These are phyloP conservation scores for Rhododendron williamsianum DNA, from an alignment of 148 eudicot species.

Conservation along the genomic window DNA sequence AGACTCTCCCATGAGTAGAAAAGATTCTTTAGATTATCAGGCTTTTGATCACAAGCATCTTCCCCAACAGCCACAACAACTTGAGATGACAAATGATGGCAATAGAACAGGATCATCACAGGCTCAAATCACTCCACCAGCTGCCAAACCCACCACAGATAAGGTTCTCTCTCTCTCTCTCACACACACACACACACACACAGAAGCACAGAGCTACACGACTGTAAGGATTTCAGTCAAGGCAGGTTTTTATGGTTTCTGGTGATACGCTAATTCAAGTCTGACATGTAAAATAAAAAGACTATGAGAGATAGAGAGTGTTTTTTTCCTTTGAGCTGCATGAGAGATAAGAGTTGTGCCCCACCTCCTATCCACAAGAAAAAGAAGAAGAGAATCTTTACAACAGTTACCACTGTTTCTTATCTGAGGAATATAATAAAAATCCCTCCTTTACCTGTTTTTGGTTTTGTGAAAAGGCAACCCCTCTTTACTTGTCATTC, in stretches of 20 bases:
- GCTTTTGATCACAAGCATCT: conserved; percentile 17
- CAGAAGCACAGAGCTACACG: conserved; percentile 9
- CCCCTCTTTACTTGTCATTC: conserved; percentile 19
- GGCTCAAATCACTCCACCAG: conserved; percentile 3
- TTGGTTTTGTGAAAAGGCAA: not conserved
- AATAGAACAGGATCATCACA: conserved; percentile 36
- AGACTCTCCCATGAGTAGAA: conserved; percentile 67
- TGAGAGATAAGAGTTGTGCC: not conserved
- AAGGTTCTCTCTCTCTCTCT: conserved; percentile 37
- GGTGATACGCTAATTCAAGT: conserved; percentile 32
- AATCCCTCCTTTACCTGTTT: not conserved
- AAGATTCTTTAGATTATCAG: conserved; percentile 17
- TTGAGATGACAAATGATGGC: conserved; percentile 43
- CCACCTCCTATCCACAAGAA: not conserved
- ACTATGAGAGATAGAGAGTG: not conserved
- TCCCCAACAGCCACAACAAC: conserved; percentile 25
- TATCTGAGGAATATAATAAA: conserved; percentile 3
- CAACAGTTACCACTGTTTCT: conserved; percentile 30
- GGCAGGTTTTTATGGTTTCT: conserved; percentile 24
- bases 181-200: no score
- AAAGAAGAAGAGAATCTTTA: conserved; percentile 47
- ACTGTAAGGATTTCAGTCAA: conserved; percentile 25
- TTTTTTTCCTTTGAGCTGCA: not conserved
- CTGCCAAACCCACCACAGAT: conserved; percentile 46
- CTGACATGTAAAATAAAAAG: not conserved